Conservation (phyloP, 2,329 filamentous ascomycete species). For the Arachnomyces sp. region DNA sequence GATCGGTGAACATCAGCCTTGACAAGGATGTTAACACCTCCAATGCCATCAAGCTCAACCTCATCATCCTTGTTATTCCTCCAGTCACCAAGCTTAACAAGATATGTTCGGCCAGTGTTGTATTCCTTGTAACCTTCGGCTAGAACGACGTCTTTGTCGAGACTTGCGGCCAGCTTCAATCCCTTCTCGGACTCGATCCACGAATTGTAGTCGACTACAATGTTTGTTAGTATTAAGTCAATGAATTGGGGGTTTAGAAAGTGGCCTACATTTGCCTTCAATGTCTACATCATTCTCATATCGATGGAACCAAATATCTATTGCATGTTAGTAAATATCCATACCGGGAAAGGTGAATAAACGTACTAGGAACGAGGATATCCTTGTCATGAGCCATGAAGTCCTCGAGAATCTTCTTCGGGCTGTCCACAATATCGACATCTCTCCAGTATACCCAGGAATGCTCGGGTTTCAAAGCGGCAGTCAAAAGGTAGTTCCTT, state of each 20-base stretch:
- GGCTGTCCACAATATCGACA: slow-evolving; percentile 90
- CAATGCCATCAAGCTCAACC: slow-evolving; percentile 87
- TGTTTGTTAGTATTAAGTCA: slow-evolving; percentile 14
- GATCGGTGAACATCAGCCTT: slow-evolving; percentile 97
- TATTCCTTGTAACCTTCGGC: slow-evolving; percentile 95
- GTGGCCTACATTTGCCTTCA: slow-evolving; percentile 77
- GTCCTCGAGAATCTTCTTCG: slow-evolving; percentile 81
- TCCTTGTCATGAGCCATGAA: slow-evolving; percentile 92
- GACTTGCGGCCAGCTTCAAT: slow-evolving; percentile 61
- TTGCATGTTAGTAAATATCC: slow-evolving; percentile 7
- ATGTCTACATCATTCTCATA: slow-evolving; percentile 76
- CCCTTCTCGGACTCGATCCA: slow-evolving; percentile 92
- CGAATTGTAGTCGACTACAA: slow-evolving; percentile 90
- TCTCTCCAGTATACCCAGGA: slow-evolving; percentile 99
- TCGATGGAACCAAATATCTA: slow-evolving; percentile 95
- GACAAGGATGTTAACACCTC: slow-evolving; percentile 93
- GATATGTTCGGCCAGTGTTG: slow-evolving; percentile 80
- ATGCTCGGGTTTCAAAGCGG: slow-evolving; percentile 84
- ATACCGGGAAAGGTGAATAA: slow-evolving; percentile 1
- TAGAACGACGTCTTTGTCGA: slow-evolving; percentile 74
- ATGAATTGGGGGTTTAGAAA: neutral
- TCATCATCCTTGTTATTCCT: slow-evolving; percentile 85
- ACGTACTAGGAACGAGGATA: slow-evolving; percentile 87
- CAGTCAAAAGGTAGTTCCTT: slow-evolving; percentile 80
- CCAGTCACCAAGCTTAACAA: slow-evolving; percentile 89